These are phyloP conservation scores for Jimgerdemannia lactiflua DNA, from an alignment of 192 early-diverging fungal species.

Conservation along the genomic window DNA sequence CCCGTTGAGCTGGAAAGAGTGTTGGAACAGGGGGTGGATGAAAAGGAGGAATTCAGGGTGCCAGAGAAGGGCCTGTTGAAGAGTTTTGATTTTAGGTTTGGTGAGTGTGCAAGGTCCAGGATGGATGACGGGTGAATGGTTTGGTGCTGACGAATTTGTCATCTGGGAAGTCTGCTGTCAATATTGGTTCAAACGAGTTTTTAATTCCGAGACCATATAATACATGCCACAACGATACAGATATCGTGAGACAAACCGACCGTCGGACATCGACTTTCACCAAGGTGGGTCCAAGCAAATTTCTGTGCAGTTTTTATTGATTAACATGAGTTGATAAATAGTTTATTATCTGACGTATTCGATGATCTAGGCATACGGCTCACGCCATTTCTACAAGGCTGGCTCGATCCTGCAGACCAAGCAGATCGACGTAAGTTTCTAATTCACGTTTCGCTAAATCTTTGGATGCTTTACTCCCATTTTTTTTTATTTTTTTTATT, in stretches of 20 bases:
- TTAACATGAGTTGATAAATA: not conserved
- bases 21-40: conserved; percentile 20
- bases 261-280: conserved; percentile 69
- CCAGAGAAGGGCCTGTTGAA: conserved; percentile 41
- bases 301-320: not conserved
- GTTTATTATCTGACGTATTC: not conserved
- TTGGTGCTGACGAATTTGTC: no score
- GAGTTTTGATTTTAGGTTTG: conserved; percentile 45
- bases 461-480: no score
- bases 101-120: conserved; percentile 21
- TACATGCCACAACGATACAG: conserved; percentile 17
- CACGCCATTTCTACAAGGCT: conserved; percentile 70
- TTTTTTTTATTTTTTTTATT: no score
- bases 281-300: conserved; percentile 44
- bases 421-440: conserved; percentile 52
- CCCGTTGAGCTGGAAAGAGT: conserved; percentile 18
- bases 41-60: conserved; percentile 27
- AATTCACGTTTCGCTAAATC: not conserved
- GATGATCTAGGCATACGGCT: conserved; percentile 82
- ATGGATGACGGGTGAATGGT: no score
- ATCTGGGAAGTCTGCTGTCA: no score
- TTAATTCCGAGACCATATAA: no score
- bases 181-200: no score
- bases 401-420: conserved; percentile 80
- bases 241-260: conserved; percentile 57